Percentiles rank a stretch among this genome's conserved stretches.
phyloP scores from a whole-genome alignment of 2,329 filamentous ascomycete genomes.

The Diaporthe citriasiana region DNA sequence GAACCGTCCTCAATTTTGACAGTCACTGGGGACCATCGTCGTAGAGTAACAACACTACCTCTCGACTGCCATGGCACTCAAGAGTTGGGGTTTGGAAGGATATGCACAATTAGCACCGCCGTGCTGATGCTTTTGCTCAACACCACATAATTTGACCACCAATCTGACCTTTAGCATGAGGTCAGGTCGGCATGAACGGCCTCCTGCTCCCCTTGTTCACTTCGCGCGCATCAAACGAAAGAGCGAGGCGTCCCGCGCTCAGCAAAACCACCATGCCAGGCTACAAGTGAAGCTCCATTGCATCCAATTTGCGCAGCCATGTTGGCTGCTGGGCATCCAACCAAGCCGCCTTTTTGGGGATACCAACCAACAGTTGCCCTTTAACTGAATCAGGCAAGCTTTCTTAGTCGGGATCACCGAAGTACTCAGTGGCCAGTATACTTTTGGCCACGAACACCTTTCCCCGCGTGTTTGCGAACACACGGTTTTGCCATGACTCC shows the following conservation, averaged over 20 bases:
- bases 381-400: background rate
- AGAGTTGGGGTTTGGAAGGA: background rate
- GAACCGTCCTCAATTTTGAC: background rate
- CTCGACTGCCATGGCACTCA: background rate
- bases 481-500: background rate
- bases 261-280: too few species aligned
- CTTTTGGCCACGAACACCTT: background rate
- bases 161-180: background rate
- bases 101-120: background rate
- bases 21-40: background rate
- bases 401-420: background rate
- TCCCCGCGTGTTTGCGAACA: slow-evolving; percentile 7
- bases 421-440: background rate
- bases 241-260: background rate
- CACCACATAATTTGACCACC: background rate
- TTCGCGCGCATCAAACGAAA: background rate
- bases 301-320: background rate
- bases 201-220: too few species aligned
- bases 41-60: background rate
- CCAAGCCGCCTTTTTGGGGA: background rate
- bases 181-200: background rate
- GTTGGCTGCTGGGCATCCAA: background rate
- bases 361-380: background rate
- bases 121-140: background rate
- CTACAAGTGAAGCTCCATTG: background rate